Evolutionary conservation across 2,329 filamentous ascomycete genomes (phyloP).

Genomic region (Fusarium sp.): DNA sequence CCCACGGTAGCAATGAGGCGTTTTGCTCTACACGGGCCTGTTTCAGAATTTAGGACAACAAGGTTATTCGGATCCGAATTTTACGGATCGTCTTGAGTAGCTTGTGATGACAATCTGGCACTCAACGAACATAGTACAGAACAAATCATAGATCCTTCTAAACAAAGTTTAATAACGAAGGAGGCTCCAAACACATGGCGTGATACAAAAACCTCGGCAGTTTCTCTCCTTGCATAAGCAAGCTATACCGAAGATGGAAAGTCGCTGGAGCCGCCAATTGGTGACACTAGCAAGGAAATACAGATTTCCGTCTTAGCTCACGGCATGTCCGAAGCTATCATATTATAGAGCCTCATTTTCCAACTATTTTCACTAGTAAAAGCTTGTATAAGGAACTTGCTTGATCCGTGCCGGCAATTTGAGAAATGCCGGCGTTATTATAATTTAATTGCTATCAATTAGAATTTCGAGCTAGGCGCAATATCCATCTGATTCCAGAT

Average conservation of each 20-base stretch:
- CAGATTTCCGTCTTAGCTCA: not conserved
- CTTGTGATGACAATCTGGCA: not conserved
- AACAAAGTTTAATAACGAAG: not conserved
- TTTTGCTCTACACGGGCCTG: not conserved
- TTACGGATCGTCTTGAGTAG: not conserved
- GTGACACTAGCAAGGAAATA: not conserved
- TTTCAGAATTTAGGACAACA: not conserved
- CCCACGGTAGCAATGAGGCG: not conserved
- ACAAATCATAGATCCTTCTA: too few species aligned
- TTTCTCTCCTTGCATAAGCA: not conserved
- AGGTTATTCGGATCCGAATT: not conserved
- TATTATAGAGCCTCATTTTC: not conserved
- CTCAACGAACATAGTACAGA: too few species aligned
- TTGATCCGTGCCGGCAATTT: too few species aligned
- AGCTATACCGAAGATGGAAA: not conserved
- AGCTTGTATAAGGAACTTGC: not conserved
- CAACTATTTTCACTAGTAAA: not conserved
- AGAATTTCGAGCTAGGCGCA: accelerated
- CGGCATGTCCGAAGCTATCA: not conserved
- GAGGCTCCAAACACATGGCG: not conserved
- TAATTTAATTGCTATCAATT: accelerated
- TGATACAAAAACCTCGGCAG: not conserved
- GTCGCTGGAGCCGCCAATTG: not conserved
- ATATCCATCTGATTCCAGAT: accelerated
- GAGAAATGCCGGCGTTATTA: not conserved